These are phyloP conservation scores for Teunomyces cretensis DNA, from an alignment of 805 yeast genomes.

Conservation along the genomic window DNA sequence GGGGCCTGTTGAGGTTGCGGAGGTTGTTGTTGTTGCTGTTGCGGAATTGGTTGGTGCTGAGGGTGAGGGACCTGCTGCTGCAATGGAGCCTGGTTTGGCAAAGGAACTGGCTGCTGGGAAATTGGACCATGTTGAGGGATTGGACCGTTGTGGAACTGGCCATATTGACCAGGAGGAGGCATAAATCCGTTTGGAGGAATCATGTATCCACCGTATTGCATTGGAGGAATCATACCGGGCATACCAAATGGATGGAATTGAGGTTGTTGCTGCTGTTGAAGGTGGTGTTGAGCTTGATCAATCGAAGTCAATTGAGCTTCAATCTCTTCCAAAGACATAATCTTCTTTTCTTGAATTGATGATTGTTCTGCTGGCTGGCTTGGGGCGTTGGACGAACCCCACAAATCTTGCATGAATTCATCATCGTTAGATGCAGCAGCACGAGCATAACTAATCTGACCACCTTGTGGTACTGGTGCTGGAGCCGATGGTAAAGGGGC, in stretches of 20 bases:
- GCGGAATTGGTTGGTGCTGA: slow-evolving; percentile 16
- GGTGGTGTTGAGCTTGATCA: slow-evolving; percentile 28
- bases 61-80: slow-evolving; percentile 17
- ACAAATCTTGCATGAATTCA: slow-evolving; percentile 45
- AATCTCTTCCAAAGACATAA: slow-evolving; percentile 76
- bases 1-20: slow-evolving; percentile 13
- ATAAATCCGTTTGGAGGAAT: slow-evolving; percentile 39
- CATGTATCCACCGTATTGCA: slow-evolving; percentile 40
- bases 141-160: slow-evolving; percentile 29
- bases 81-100: slow-evolving; percentile 7
- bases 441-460: slow-evolving; percentile 44
- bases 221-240: slow-evolving; percentile 33
- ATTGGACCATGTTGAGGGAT: slow-evolving; percentile 19
- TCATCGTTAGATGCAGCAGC: slow-evolving; percentile 43
- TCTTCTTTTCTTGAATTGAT: slow-evolving; percentile 41
- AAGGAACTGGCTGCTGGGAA: slow-evolving; percentile 9
- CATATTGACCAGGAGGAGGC: slow-evolving; percentile 38
- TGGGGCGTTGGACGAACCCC: slow-evolving; percentile 40
- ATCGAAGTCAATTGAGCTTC: slow-evolving; percentile 71
- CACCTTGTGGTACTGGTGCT: slow-evolving; percentile 13
- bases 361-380: slow-evolving; percentile 27
- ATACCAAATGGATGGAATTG: slow-evolving; percentile 37
- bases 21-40: slow-evolving; percentile 16
- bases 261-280: slow-evolving; percentile 24
- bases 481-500: slow-evolving; percentile 7